Evolutionary conservation across 2,329 filamentous ascomycete species (phyloP).

Genomic region (Cytospora paraplurivora): DNA sequence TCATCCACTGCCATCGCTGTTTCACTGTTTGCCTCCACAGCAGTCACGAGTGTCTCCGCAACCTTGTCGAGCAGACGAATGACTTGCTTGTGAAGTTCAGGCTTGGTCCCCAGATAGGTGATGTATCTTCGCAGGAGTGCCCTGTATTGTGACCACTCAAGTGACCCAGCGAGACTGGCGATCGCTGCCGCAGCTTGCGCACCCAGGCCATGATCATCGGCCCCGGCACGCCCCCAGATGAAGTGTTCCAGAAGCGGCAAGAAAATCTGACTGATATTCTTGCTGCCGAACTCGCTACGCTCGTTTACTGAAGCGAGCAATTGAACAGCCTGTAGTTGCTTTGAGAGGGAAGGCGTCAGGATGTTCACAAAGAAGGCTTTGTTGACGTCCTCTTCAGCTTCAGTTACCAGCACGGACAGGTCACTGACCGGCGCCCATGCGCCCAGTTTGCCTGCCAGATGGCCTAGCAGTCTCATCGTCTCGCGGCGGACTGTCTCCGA

Average conservation of each 20-base stretch:
- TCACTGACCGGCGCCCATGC: constrained; percentile 73
- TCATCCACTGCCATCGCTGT: constrained; percentile 46
- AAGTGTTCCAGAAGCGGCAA: constrained; percentile 93
- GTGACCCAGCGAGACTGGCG: constrained; percentile 68
- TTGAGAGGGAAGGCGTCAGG: constrained; percentile 83
- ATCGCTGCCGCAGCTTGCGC: constrained; percentile 85
- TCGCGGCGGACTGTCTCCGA: constrained; percentile 87
- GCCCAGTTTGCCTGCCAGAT: constrained; percentile 71
- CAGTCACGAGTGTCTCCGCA: constrained; percentile 71
- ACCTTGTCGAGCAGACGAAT: constrained; percentile 80
- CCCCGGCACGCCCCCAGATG: constrained; percentile 75
- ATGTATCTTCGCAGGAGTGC: constrained; percentile 83
- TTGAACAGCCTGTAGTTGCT: constrained; percentile 80
- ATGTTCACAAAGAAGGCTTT: constrained; percentile 90
- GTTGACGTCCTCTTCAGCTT: constrained; percentile 65
- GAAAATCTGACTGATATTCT: constrained; percentile 83
- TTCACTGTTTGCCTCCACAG: constrained; percentile 44
- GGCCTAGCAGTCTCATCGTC: constrained; percentile 76
- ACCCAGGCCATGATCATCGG: constrained; percentile 81
- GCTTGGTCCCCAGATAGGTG: constrained; percentile 76
- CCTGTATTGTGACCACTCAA: constrained; percentile 91
- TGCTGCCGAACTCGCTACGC: constrained; percentile 66
- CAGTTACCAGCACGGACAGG: constrained; percentile 67
- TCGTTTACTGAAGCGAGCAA: constrained; percentile 71
- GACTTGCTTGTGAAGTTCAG: constrained; percentile 82